Conservation (phyloP, 2,329 filamentous ascomycete species). For the Xylaria digitata region DNA sequence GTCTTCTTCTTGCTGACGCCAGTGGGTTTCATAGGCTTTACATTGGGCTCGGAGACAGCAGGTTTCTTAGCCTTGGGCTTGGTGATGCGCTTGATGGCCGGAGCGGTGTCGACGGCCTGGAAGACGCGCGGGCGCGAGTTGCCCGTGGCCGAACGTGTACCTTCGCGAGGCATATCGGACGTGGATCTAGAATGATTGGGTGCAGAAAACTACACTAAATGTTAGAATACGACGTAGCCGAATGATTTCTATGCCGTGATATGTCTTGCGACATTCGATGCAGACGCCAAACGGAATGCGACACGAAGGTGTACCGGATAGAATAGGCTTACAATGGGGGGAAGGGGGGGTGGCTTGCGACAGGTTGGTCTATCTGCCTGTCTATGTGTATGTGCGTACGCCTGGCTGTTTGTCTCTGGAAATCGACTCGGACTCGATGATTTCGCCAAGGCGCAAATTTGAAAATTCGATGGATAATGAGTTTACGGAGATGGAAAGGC, state of each 20-base stretch:
- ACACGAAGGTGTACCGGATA: conserved; percentile 39
- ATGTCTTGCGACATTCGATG: conserved; percentile 43
- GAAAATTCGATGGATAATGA: conserved; percentile 17
- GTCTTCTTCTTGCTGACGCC: conserved; percentile 52
- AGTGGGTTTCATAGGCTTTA: conserved; percentile 47
- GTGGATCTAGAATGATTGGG: conserved; percentile 19
- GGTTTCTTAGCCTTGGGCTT: conserved; percentile 49
- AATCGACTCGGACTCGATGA: conserved; percentile 14
- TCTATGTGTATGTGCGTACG: background rate
- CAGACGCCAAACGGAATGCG: conserved; percentile 48
- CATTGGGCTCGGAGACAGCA: conserved; percentile 31
- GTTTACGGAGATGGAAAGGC: conserved; percentile 18
- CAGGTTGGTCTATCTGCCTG: conserved; percentile 15
- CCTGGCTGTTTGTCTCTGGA: background rate
- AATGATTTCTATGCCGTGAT: conserved; percentile 17
- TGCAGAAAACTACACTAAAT: conserved; percentile 38
- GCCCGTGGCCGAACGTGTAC: conserved; percentile 64
- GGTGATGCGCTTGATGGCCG: conserved; percentile 57
- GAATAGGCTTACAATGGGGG: conserved; percentile 28
- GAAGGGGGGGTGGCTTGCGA: conserved; percentile 17
- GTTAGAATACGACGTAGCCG: conserved; percentile 44
- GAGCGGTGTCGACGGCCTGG: conserved; percentile 60
- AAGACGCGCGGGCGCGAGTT: conserved; percentile 65
- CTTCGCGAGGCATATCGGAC: conserved; percentile 60
- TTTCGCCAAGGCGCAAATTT: conserved; percentile 27